A percentile compares a stretch with the other conserved stretches of the same genome.
These are phyloP conservation scores for Cladosporium velox DNA, from an alignment of 2,329 filamentous ascomycete genomes.

Conservation along the genomic window DNA sequence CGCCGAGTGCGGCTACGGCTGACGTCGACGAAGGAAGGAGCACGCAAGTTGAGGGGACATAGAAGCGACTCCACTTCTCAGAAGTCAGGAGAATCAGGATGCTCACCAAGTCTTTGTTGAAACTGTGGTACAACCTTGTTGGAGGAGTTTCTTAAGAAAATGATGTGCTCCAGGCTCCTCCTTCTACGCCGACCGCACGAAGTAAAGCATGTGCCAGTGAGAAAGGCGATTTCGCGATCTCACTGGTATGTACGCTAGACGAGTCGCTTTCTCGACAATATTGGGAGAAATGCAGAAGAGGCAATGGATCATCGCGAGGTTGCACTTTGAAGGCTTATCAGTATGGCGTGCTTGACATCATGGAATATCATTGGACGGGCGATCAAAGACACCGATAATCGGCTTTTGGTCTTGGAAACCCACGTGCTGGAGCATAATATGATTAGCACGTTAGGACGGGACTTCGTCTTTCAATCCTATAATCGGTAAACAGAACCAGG, in stretches of 20 bases:
- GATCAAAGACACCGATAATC: neutral
- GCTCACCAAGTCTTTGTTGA: neutral
- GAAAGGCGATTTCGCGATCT: neutral
- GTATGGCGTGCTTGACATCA: conserved; percentile 13
- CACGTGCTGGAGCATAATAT: neutral
- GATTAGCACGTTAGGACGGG: neutral
- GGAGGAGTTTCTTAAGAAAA: neutral
- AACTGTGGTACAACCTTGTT: neutral
- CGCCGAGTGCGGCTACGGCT: neutral
- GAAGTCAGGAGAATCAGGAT: neutral
- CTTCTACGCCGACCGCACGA: neutral
- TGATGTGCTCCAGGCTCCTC: too few relatives aligned
- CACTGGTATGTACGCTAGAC: neutral
- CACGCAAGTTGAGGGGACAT: conserved; percentile 5
- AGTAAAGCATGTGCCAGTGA: neutral
- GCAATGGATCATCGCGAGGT: neutral
- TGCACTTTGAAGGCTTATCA: conserved; percentile 4
- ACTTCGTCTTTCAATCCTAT: neutral
- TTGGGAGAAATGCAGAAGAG: neutral
- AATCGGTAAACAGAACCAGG: too few relatives aligned
- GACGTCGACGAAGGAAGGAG: conserved; percentile 3
- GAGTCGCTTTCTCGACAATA: neutral
- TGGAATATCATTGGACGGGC: neutral
- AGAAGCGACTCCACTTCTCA: neutral
- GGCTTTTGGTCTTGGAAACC: neutral